Evolutionary conservation across 2,329 filamentous ascomycete genomes (phyloP).

Genomic region (Aureobasidium sp.): DNA sequence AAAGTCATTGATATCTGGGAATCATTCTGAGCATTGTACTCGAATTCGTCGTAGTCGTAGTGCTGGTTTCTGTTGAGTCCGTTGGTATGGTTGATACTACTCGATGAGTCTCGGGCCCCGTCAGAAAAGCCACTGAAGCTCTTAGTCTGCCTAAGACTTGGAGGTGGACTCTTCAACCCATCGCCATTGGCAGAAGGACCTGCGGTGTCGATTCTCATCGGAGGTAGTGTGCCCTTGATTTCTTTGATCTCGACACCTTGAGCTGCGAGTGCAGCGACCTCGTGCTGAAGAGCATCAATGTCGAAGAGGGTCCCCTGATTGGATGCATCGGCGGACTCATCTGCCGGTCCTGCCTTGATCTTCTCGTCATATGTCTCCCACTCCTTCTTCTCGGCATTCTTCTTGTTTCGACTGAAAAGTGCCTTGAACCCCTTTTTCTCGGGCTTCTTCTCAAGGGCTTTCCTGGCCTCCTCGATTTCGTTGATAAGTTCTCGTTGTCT

Average conservation of each 20-base stretch:
- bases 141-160: conserved; percentile 39
- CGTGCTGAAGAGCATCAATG: conserved; percentile 75
- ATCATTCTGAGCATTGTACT: conserved; percentile 23
- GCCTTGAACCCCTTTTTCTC: conserved; percentile 60
- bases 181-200: background rate
- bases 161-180: background rate
- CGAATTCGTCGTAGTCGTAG: conserved; percentile 32
- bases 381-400: conserved; percentile 67
- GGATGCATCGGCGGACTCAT: conserved; percentile 41
- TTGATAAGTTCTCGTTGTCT: conserved; percentile 89
- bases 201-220: conserved; percentile 64
- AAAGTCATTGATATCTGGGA: conserved; percentile 45
- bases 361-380: conserved; percentile 91
- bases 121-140: conserved; percentile 31
- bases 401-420: conserved; percentile 78
- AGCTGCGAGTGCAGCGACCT: conserved; percentile 65
- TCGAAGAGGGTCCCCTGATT: conserved; percentile 71
- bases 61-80: conserved; percentile 2
- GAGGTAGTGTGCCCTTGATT: conserved; percentile 79
- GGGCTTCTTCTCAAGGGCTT: conserved; percentile 73
- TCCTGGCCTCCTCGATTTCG: conserved; percentile 91
- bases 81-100: conserved; percentile 14
- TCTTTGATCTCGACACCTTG: conserved; percentile 75
- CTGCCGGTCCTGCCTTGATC: conserved; percentile 36
- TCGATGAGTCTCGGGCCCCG: conserved; percentile 4